Evolutionary conservation across 2,329 filamentous ascomycete genomes (phyloP), one percentile per base, ranked within the genome.

Genomic region (Venturia pyrina): DNA sequence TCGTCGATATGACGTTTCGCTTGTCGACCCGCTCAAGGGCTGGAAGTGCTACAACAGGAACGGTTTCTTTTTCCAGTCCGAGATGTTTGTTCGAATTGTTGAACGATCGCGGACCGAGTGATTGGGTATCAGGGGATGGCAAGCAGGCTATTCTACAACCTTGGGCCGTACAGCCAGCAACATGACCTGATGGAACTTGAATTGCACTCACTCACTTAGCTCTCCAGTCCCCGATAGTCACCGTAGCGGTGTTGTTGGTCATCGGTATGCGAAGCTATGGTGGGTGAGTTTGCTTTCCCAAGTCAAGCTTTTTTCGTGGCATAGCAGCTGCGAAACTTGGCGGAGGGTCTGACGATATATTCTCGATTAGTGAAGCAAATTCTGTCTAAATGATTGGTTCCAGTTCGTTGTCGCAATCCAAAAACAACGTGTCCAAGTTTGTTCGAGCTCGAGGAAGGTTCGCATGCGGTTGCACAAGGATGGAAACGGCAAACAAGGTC

Each of bases 11-110:
- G 63, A 65, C 63, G 37, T 65, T 24, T 57, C 63, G 13, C 63
- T 60, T 17, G n/a, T 60, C 32, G 43, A 65, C 24, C 48, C 63
- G 8, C 34, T 65, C n/a, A 57, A 65, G 21, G 46, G 32, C 17
- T 65, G 63, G 63, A 65, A 65, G 40, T 60, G 37, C 34, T 65
- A 59, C 50, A 60, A 65, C 53, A 48, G 63, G 15, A 65, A 65
- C 37, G 63, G 63, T 19, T 65, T 65, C 50, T 65, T 65, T 53
- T 65, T 65, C 50, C 48, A 59, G 24, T 59, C 63, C 15, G 63
- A 65, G 6, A 65, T 65, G 63, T 59, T 65, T 28, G 63, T 65
- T 32, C 63, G 63, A 3, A 61, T 65, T n/a, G 43, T 37, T 50
- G 41, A 48, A 50, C 41, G 44, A 59, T 34, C 28, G n/a, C 32